phyloP scores from a whole-genome alignment of 345 rosid species.

The Firmiana major region DNA sequence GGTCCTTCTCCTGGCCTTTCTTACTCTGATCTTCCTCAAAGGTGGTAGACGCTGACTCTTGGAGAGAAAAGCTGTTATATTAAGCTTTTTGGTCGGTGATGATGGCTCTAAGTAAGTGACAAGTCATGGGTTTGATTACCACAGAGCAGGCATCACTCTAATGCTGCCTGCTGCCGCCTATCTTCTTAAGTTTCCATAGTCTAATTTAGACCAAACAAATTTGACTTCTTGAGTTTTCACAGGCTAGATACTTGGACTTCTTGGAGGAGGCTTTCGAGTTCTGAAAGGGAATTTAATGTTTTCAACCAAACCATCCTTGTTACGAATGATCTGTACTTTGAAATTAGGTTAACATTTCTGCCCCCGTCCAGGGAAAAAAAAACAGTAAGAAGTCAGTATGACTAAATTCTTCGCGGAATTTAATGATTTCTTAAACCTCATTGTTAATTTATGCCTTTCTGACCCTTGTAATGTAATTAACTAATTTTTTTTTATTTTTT shows the following conservation, averaged over 20 bases:
- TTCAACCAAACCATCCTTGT: background rate
- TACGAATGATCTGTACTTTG: background rate
- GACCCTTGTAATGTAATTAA: background rate
- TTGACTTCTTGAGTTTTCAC: too few relatives aligned
- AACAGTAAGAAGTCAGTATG: background rate
- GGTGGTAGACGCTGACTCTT: background rate
- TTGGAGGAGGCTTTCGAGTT: background rate
- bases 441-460: too few relatives aligned
- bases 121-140: background rate
- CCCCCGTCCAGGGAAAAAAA: too few relatives aligned
- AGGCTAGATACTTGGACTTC: background rate
- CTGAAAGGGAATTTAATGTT: background rate
- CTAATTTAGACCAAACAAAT: background rate
- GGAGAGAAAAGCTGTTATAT: background rate
- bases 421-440: background rate
- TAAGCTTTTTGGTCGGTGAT: constrained; percentile 6
- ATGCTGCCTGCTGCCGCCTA: background rate
- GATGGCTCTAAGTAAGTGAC: background rate
- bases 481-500: background rate
- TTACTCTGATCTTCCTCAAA: background rate
- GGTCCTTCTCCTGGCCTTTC: background rate
- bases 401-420: background rate
- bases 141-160: constrained; percentile 4
- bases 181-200: background rate
- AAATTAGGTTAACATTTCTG: background rate